A percentile compares a stretch with the other conserved stretches of the same genome.
These are phyloP conservation scores for Petunia axillaris DNA, from an alignment of 257 asterid genomes.

Conservation along the genomic window DNA sequence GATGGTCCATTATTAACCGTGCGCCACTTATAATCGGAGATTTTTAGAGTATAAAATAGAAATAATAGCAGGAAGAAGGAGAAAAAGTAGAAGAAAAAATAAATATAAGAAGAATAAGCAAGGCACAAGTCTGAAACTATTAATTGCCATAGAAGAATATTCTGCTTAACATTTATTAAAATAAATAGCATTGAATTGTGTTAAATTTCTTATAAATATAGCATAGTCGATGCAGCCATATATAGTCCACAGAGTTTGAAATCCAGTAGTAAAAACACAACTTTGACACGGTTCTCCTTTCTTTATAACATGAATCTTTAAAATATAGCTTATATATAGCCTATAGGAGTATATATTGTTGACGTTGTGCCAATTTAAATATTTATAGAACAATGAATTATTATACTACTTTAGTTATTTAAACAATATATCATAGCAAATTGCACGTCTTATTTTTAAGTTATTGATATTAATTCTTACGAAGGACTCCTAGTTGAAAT, in stretches of 20 bases:
- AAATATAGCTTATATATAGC: too few relatives aligned
- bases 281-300: conserved; percentile 8
- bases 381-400: too few relatives aligned
- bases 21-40: too few relatives aligned
- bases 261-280: background rate
- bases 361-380: too few relatives aligned
- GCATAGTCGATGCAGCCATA: background rate
- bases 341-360: too few relatives aligned
- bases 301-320: background rate
- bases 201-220: background rate
- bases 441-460: too few relatives aligned
- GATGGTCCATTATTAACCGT: too few relatives aligned
- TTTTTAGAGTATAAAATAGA: too few relatives aligned
- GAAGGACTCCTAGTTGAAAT: too few relatives aligned
- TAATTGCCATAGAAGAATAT: background rate
- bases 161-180: background rate
- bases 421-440: too few relatives aligned
- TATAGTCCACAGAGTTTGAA: conserved; percentile 2
- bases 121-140: background rate
- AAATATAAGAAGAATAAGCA: background rate
- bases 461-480: too few relatives aligned
- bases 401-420: too few relatives aligned
- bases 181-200: background rate
- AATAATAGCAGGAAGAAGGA: background rate
- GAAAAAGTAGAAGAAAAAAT: background rate